These are phyloP conservation scores for Pseudozyma sp. DNA, from an alignment of 1,284 basidiomycete species.

Conservation along the genomic window DNA sequence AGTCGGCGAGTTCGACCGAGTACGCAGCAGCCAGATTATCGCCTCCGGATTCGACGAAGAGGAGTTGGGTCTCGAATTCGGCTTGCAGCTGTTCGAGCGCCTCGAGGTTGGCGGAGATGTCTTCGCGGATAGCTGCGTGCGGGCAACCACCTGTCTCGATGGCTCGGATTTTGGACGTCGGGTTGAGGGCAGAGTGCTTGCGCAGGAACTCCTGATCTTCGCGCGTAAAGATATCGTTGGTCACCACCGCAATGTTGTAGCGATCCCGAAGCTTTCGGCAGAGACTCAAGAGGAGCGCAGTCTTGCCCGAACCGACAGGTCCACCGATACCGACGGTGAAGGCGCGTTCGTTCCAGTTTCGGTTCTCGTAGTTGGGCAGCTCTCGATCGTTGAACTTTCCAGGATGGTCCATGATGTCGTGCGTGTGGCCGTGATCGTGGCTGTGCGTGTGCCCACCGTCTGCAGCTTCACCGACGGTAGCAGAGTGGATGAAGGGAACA, in stretches of 20 bases:
- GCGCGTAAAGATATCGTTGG: constrained; percentile 72
- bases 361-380: constrained; percentile 83
- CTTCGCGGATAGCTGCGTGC: constrained; percentile 76
- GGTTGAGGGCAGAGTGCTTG: constrained; percentile 85
- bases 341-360: constrained; percentile 91
- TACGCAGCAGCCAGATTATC: constrained; percentile 97
- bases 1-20: constrained; percentile 93
- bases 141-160: constrained; percentile 81
- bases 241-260: constrained; percentile 84
- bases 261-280: constrained; percentile 83
- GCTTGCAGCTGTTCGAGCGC: constrained; percentile 94
- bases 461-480: constrained; percentile 7
- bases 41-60: constrained; percentile 94
- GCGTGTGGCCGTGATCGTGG: constrained; percentile 66
- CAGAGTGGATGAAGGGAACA: constrained; percentile 32
- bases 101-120: constrained; percentile 95
- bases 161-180: constrained; percentile 83
- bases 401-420: constrained; percentile 67
- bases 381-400: constrained; percentile 94
- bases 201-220: constrained; percentile 99
- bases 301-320: constrained; percentile 95
- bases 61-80: constrained; percentile 72
- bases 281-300: constrained; percentile 90
- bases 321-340: constrained; percentile 98
- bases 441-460: constrained; percentile 38